phyloP scores from a whole-genome alignment of 225 moss, liverwort and hornwort genomes.

The Thuidium tamariscinum region DNA sequence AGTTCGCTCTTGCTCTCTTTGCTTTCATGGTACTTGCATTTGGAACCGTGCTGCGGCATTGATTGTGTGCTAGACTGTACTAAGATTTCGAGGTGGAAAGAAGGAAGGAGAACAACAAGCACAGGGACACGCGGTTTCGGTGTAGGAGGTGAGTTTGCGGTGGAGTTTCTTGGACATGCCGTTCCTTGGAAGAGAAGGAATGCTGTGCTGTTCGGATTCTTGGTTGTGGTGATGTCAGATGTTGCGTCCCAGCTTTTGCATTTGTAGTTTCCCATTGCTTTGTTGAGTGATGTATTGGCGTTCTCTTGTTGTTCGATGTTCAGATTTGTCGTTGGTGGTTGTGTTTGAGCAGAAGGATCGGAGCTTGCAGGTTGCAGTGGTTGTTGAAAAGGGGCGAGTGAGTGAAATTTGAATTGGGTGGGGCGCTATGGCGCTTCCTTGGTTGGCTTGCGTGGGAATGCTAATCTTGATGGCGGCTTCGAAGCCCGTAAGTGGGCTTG shows the following conservation, averaged over 20 bases:
- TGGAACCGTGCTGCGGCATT: not conserved
- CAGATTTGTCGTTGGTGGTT: not conserved
- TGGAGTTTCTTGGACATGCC: not conserved
- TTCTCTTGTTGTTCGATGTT: not conserved
- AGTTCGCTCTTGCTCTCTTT: not conserved
- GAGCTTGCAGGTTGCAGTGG: not conserved
- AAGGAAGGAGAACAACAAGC: not conserved
- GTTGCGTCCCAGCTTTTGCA: not conserved
- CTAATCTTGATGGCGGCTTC: not conserved
- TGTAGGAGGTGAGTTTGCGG: not conserved
- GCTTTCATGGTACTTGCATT: not conserved
- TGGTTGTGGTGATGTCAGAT: not conserved
- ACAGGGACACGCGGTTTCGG: not conserved
- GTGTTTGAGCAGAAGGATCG: not conserved
- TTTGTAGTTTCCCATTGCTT: not conserved
- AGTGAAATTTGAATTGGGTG: not conserved
- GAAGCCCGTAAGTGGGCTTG: conserved; percentile 8
- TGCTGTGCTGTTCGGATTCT: not conserved
- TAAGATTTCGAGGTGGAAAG: not conserved
- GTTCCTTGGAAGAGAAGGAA: not conserved
- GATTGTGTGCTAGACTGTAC: not conserved
- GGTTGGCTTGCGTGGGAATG: not conserved
- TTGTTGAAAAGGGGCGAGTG: not conserved
- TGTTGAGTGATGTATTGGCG: not conserved
- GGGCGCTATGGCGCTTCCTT: not conserved